Base-by-base conservation (phyloP, 768 basidiomycete genomes). In the Leccinum rimulosum region DNA sequence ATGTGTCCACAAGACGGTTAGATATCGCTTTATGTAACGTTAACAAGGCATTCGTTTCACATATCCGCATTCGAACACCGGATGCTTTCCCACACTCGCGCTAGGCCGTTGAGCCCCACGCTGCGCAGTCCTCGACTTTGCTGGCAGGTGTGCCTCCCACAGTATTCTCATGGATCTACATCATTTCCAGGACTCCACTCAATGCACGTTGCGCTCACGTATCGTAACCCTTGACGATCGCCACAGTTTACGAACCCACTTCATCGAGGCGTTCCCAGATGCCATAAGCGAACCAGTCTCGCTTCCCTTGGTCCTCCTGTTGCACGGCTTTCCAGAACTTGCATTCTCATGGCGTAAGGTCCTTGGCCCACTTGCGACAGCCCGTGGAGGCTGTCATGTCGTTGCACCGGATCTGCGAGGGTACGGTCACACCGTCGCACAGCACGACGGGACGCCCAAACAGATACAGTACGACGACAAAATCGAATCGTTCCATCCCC, bases 261-360 rank as follows among this genome's bases (percentile, higher is more conserved):
- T 82, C 36, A 75, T 86, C 28, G 83, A 85, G 61, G 82, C 80
- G 8, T 59, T 64, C 35, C 76, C 78, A 22, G 61, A 63, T 35
- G 36, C 54, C 52, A 14, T 55, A 55, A 60, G 63, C 43, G 56
- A 60, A 28, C 57, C 60, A 47, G 50, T 63, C 38, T 66, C 71
- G 22, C 70, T 74, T 5, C 83, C 81, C 1, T 75, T 88, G 14
- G 64, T 87, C 50, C 55, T 88, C 31, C 80, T 88, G 25, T 68
- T 88, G 2, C 85, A 87, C 61, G 86, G 86, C 45, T 88, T 88
- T 67, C 85, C 86, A 10, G 86, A 87, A 64, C 75, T 87, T 6
- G 80, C 85, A 3, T 85, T 82, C 66, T 87, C 84, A 8, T 88
- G 84, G 84, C 77, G 86, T 14, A 84, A 84, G 59, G 59, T 87